Evolutionary conservation across 768 basidiomycete species (phyloP).

Genomic region (Tylopilus plumbeoviolaceoides): DNA sequence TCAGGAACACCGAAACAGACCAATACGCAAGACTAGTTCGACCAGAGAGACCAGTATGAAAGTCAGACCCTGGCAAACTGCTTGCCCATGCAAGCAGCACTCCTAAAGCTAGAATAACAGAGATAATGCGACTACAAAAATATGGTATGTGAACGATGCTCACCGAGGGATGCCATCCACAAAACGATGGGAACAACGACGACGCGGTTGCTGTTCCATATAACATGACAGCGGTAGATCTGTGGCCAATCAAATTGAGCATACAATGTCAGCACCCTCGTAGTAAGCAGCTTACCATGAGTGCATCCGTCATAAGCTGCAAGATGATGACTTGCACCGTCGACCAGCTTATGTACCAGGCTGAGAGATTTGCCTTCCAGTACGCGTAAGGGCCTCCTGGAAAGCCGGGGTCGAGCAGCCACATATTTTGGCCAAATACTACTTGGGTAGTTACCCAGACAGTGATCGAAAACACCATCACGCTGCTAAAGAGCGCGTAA

Average conservation of each 20-base stretch:
- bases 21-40: no score
- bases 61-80: no score
- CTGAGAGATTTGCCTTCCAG: conserved; percentile 19
- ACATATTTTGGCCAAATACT: conserved; percentile 27
- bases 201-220: not conserved
- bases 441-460: no score
- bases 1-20: no score
- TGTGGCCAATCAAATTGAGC: conserved; percentile 18
- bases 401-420: conserved; percentile 24
- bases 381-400: conserved; percentile 35
- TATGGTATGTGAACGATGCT: not conserved
- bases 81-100: no score
- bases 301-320: conserved; percentile 12
- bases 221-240: conserved; percentile 19
- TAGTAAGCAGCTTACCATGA: conserved; percentile 10
- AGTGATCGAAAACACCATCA: no score
- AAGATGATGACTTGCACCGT: not conserved
- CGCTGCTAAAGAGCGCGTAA: no score
- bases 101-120: no score
- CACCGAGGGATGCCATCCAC: not conserved
- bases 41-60: no score
- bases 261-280: not conserved
- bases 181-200: not conserved
- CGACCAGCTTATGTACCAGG: conserved; percentile 27
- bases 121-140: no score